These are phyloP conservation scores for Xanthoceras sorbifolium DNA, from an alignment of 345 rosid genomes.

Conservation along the genomic window DNA sequence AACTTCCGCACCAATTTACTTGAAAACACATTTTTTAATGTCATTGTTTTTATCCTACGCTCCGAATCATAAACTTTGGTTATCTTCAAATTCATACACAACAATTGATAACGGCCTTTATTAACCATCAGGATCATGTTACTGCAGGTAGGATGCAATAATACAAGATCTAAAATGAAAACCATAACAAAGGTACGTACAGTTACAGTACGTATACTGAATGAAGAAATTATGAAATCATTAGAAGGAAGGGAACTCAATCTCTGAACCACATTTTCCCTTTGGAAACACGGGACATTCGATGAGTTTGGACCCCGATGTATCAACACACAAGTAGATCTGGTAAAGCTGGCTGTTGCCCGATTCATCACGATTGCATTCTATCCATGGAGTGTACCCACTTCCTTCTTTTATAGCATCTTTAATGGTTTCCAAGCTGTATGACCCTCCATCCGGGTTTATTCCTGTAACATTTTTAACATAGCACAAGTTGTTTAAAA, in stretches of 20 bases:
- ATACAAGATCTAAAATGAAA: too few species aligned
- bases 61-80: too few species aligned
- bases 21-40: too few species aligned
- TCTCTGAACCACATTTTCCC: conserved; percentile 54
- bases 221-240: not conserved
- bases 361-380: conserved; percentile 66
- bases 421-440: conserved; percentile 56
- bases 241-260: conserved; percentile 77
- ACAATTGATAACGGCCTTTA: too few species aligned
- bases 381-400: conserved; percentile 69
- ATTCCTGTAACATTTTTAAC: conserved; percentile 45
- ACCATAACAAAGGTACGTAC: not conserved
- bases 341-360: conserved; percentile 83
- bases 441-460: conserved; percentile 52
- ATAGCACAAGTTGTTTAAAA: not conserved
- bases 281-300: conserved; percentile 77
- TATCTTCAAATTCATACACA: too few species aligned
- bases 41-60: too few species aligned
- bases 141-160: too few species aligned
- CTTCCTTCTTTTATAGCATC: conserved; percentile 53
- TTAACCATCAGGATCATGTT: too few species aligned
- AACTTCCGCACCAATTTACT: too few species aligned
- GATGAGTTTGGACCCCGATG: conserved; percentile 57
- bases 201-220: not conserved
- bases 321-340: conserved; percentile 79